phyloP scores from a whole-genome alignment of 768 basidiomycete species.

The Amanita fuliginea region DNA sequence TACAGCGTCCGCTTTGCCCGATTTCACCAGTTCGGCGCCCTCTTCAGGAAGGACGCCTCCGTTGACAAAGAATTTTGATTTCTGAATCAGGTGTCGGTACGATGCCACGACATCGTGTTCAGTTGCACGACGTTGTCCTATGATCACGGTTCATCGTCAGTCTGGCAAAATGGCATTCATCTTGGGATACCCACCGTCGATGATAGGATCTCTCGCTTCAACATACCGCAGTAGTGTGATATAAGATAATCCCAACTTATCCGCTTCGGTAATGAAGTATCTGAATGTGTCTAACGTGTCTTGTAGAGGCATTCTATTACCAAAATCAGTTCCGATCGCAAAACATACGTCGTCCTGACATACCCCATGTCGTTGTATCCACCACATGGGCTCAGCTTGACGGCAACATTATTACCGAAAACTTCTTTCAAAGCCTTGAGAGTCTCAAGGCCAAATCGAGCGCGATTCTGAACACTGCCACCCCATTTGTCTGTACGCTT shows the following conservation, averaged over 20 bases:
- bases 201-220: slow-evolving; percentile 12
- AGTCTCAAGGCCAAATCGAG: slow-evolving; percentile 41
- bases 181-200: slow-evolving; percentile 17
- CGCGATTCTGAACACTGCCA: slow-evolving; percentile 44
- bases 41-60: slow-evolving; percentile 23
- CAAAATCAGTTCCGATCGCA: background rate
- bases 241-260: slow-evolving; percentile 24
- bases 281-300: slow-evolving; percentile 30
- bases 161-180: background rate
- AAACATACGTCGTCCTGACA: background rate
- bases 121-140: slow-evolving; percentile 25
- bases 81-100: slow-evolving; percentile 23
- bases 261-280: slow-evolving; percentile 29
- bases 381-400: slow-evolving; percentile 37
- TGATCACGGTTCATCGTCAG: background rate
- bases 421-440: slow-evolving; percentile 29
- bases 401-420: slow-evolving; percentile 31
- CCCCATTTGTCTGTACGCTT: slow-evolving; percentile 48
- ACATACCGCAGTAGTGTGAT: slow-evolving; percentile 21
- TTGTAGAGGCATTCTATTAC: slow-evolving; percentile 28
- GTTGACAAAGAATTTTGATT: slow-evolving; percentile 27
- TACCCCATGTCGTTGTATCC: slow-evolving; percentile 37
- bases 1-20: slow-evolving; percentile 24
- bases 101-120: slow-evolving; percentile 27
- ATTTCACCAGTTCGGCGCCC: slow-evolving; percentile 22